Evolutionary conservation across 2,329 filamentous ascomycete species (phyloP).

Genomic region (Geosmithia flava): DNA sequence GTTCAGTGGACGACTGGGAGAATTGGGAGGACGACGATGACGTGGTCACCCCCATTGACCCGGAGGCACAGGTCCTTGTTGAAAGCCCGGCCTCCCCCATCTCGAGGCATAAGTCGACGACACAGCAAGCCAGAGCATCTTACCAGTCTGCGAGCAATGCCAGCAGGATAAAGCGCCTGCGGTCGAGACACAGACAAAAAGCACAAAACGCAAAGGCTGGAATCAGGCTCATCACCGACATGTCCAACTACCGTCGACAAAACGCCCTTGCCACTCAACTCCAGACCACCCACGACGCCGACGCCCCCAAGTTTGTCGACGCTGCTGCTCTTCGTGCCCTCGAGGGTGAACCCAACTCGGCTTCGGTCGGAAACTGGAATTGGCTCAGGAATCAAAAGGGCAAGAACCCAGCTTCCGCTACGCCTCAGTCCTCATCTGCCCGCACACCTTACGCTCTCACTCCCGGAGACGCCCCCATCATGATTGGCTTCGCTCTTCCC

Average conservation of each 20-base stretch:
- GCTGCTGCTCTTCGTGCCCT: conserved; percentile 46
- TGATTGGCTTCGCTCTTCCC: conserved; percentile 58
- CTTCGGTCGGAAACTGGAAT: conserved; percentile 43
- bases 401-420: conserved; percentile 13
- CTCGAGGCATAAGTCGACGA: neutral
- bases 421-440: conserved; percentile 12
- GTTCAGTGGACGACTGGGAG: conserved; percentile 33
- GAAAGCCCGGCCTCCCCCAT: neutral
- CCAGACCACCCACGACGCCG: conserved; percentile 8
- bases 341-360: conserved; percentile 40
- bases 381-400: conserved; percentile 35
- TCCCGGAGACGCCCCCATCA: conserved; percentile 57
- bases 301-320: conserved; percentile 38
- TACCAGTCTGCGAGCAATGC: conserved; percentile 12
- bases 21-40: conserved; percentile 38
- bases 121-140: neutral
- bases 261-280: conserved; percentile 22
- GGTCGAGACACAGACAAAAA: conserved; percentile 49
- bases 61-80: conserved; percentile 18
- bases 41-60: conserved; percentile 24
- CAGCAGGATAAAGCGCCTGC: conserved; percentile 31
- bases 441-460: conserved; percentile 38
- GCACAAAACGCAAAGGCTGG: conserved; percentile 48
- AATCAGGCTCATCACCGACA: conserved; percentile 59
- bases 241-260: conserved; percentile 37